Evolutionary conservation across 148 eudicot species (phyloP).

Genomic region (Heliosperma pusillum): DNA sequence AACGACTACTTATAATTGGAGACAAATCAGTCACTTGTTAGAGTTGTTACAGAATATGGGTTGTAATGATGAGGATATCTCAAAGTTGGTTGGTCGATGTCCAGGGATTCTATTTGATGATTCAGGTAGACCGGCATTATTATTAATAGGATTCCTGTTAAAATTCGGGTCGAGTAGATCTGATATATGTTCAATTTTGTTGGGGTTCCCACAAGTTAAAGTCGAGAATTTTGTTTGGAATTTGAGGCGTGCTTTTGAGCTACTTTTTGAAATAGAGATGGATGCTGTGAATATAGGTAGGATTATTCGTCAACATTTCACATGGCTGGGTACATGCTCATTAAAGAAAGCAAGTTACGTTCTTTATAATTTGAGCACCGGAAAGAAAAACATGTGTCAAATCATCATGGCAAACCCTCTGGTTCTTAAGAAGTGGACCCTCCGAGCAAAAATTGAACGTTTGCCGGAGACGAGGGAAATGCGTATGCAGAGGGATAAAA

Average conservation of each 20-base stretch:
- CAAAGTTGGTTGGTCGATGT: constrained; percentile 28
- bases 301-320: constrained; percentile 42
- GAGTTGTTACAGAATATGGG: constrained; percentile 37
- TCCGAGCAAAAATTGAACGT: constrained; percentile 34
- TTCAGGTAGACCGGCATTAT: constrained; percentile 46
- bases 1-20: constrained; percentile 47
- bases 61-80: constrained; percentile 36
- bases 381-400: constrained; percentile 44
- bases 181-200: constrained; percentile 39
- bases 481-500: constrained; percentile 30
- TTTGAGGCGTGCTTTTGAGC: constrained; percentile 41
- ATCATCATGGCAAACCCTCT: constrained; percentile 52
- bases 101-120: constrained; percentile 51
- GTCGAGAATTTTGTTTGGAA: constrained; percentile 40
- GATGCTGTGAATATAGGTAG: constrained; percentile 36
- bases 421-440: constrained; percentile 53
- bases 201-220: constrained; percentile 40
- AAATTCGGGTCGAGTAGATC: constrained; percentile 52
- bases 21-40: constrained; percentile 44
- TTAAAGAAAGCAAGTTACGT: constrained; percentile 46
- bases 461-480: constrained; percentile 23
- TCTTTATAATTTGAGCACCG: constrained; percentile 35
- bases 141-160: constrained; percentile 42
- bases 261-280: too few relatives aligned
- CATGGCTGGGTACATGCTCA: constrained; percentile 52